Base-by-base conservation (phyloP, 768 basidiomycete species). In the Amanita pallidorosea region DNA sequence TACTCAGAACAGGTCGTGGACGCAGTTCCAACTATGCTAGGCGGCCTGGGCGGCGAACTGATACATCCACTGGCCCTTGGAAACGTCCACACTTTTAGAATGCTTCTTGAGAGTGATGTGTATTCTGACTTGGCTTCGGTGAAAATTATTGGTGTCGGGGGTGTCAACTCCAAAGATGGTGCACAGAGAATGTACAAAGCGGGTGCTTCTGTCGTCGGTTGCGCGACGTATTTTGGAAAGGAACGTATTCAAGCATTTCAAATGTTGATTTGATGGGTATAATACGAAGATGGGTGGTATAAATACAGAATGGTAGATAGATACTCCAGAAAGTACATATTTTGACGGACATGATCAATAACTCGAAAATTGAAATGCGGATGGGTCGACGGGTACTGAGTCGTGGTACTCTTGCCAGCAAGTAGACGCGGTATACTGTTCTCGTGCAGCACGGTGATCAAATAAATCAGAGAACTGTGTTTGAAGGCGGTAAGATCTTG, bases 1-100 rank as follows among this genome's bases (percentile, higher is more conserved):
- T 85, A 85, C 57, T 57, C 70, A 1, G 79, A 82, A 18, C 80
- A 85, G 65, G 66, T 50, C 25, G 36, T 5, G 23, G 17, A 47
- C 54, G 86, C 85, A 4, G 67, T 91, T 15, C 83, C 85, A 2
- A 73, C 79, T 0, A 72, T 66, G 2, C 58, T 81, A 3, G 89
- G 88, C 6, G 91, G 88, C 0, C 65, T 93, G 31, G 88, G 81
- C 6, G 90, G 91, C 3, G 85, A 87, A 37, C 64, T 77, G 29
- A 64, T 93, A 43, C 90, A 93, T 61, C 66, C 86, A 0, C 62
- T 91, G 9, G 75, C 91, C 18, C 70, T 94, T 25, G 90, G 90
- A 54, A 92, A 85, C 60, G 88, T 88, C 27, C 72, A 72, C 57
- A 70, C 76, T 15, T 83, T 91, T 60, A 61, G 73, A 12, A 65